phyloP scores from a whole-genome alignment of 2,329 filamentous ascomycete genomes.

The Macroventuria anomochaeta region DNA sequence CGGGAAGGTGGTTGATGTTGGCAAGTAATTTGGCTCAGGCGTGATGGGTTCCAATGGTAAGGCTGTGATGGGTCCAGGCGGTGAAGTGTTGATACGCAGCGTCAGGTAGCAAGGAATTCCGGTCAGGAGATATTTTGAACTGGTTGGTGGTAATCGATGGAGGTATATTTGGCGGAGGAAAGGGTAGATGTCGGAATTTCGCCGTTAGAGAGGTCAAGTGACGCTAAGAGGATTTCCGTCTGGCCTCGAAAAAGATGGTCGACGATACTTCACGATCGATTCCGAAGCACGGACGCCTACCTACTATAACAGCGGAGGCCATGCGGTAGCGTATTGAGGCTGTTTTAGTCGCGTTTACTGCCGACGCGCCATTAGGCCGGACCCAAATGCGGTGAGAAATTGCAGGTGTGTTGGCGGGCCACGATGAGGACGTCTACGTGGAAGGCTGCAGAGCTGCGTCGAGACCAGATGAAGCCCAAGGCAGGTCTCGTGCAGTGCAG shows the following conservation, averaged over 20 bases:
- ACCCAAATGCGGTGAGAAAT: constrained; percentile 21
- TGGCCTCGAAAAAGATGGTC: constrained; percentile 28
- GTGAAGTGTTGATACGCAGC: constrained; percentile 15
- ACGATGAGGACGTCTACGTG: constrained; percentile 27
- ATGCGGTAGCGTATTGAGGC: constrained; percentile 29
- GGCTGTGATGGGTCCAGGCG: constrained; percentile 8
- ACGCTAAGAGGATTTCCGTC: constrained; percentile 35
- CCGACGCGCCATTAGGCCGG: constrained; percentile 21
- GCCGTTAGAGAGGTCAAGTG: constrained; percentile 35
- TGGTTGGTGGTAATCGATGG: constrained; percentile 17
- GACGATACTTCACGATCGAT: constrained; percentile 29
- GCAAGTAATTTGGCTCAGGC: neutral
- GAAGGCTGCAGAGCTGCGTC: constrained; percentile 28
- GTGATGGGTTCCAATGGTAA: constrained; percentile 10
- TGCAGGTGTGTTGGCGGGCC: constrained; percentile 28
- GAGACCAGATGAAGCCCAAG: constrained; percentile 31
- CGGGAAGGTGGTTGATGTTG: neutral
- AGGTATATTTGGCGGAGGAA: constrained; percentile 15
- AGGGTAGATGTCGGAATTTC: constrained; percentile 4
- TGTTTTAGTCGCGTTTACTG: constrained; percentile 25
- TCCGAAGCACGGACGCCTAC: constrained; percentile 30
- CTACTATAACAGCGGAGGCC: constrained; percentile 27
- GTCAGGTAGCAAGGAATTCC: constrained; percentile 14
- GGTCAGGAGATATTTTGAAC: constrained; percentile 15
- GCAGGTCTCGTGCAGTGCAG: constrained; percentile 43